A percentile compares a stretch with the other conserved stretches of the same genome.
These are phyloP conservation scores for Bremia lactucae DNA, from an alignment of 352 stramenopile species.

Conservation along the genomic window DNA sequence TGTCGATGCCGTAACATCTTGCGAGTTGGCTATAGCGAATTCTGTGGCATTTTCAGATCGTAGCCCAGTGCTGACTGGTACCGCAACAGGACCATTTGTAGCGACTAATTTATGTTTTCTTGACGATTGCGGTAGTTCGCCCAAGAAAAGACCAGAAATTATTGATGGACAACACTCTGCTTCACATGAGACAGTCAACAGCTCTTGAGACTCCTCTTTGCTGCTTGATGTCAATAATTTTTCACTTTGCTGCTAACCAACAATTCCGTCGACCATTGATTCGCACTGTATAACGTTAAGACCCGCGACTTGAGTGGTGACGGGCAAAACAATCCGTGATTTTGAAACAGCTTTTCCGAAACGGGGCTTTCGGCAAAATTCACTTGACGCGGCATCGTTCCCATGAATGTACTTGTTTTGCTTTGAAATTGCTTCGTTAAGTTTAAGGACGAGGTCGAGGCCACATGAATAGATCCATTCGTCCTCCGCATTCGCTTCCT, in stretches of 20 bases:
- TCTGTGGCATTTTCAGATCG: constrained; percentile 7
- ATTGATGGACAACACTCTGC: background rate
- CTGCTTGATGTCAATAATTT: constrained; percentile 2
- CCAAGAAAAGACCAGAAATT: constrained; percentile 13
- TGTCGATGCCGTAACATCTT: background rate
- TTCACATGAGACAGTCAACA: background rate
- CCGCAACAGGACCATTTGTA: constrained; percentile 4
- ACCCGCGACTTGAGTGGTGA: constrained; percentile 5
- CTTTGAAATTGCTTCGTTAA: constrained; percentile 13
- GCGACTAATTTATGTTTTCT: constrained; percentile 29
- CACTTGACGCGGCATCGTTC: constrained; percentile 37
- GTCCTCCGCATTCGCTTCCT: background rate
- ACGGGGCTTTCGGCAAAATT: constrained; percentile 45
- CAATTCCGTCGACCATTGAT: background rate
- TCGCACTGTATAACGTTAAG: constrained; percentile 7
- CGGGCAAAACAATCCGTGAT: constrained; percentile 20
- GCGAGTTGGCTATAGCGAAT: background rate
- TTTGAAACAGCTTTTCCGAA: constrained; percentile 38
- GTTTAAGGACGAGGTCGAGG: constrained; percentile 14
- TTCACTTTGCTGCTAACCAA: constrained; percentile 1
- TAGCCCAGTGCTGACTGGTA: constrained; percentile 4
- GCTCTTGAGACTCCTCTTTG: constrained; percentile 1
- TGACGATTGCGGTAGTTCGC: constrained; percentile 40
- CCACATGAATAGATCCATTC: background rate
- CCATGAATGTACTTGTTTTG: constrained; percentile 50